Percentiles rank a stretch among this genome's conserved stretches.
Conservation (phyloP, 2,329 filamentous ascomycete genomes). For the Colletotrichum gloeosporioides region DNA sequence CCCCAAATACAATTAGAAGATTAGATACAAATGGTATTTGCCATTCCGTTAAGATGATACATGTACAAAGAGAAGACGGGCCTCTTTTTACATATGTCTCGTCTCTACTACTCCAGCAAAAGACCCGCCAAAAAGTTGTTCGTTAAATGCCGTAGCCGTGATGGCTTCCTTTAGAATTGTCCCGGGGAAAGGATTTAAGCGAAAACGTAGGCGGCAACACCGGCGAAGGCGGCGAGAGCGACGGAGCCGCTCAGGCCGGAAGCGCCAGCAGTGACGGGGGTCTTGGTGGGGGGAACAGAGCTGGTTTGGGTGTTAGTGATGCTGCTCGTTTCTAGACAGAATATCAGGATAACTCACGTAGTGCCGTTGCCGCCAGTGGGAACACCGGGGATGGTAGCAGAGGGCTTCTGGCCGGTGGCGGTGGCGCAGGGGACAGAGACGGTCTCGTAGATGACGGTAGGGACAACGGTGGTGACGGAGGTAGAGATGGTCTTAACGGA, state of each 20-base stretch:
- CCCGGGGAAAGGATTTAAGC: conserved; percentile 49
- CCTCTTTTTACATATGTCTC: conserved; percentile 36
- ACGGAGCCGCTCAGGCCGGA: conserved; percentile 58
- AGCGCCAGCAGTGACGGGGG: conserved; percentile 56
- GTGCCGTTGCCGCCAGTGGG: conserved; percentile 27
- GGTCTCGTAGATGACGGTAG: conserved; percentile 56
- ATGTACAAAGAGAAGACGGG: conserved; percentile 23
- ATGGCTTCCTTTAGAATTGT: conserved; percentile 40
- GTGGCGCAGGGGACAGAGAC: conserved; percentile 47
- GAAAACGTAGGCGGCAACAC: conserved; percentile 58
- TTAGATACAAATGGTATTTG: conserved; percentile 45
- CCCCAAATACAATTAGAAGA: conserved; percentile 49
- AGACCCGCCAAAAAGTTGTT: conserved; percentile 34
- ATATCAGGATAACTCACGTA: conserved; percentile 29
- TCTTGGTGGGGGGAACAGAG: conserved; percentile 30
- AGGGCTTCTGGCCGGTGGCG: conserved; percentile 23
- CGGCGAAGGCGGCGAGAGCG: conserved; percentile 59
- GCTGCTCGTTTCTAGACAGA: background rate
- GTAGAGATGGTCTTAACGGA: conserved; percentile 60
- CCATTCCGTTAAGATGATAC: conserved; percentile 27
- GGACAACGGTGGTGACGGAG: conserved; percentile 61
- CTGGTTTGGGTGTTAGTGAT: conserved; percentile 24
- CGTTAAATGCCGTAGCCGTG: conserved; percentile 45
- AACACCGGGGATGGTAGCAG: conserved; percentile 26
- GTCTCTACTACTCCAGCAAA: conserved; percentile 21